Conservation (phyloP, 208 protist genomes). For the Trypanosoma platydactyli region DNA sequence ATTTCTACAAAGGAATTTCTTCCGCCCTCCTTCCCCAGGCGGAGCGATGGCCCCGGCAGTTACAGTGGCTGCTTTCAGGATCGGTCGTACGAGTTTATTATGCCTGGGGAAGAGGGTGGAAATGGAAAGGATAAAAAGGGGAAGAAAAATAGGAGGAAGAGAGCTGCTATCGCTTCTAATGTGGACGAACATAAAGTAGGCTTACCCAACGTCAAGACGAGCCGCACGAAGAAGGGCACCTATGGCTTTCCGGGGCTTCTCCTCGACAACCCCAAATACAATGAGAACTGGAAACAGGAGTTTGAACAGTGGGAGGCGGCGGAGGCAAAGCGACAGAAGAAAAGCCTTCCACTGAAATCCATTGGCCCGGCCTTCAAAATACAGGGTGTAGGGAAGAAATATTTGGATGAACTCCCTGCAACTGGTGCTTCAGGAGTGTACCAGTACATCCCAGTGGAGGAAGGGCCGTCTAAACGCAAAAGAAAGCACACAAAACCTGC, state of each 20-base stretch:
- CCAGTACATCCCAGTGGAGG: constrained; percentile 40
- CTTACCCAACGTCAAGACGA: constrained; percentile 85
- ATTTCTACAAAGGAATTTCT: constrained; percentile 70
- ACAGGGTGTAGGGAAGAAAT: constrained; percentile 52
- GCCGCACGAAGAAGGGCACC: constrained; percentile 77
- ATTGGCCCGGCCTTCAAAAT: constrained; percentile 51
- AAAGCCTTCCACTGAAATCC: constrained; percentile 14
- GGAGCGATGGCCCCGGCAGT: constrained; percentile 80
- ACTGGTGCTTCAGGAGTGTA: constrained; percentile 82
- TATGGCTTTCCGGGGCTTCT: constrained; percentile 74
- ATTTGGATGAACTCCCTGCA: constrained; percentile 69
- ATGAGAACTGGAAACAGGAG: constrained; percentile 57
- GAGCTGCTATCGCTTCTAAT: neutral
- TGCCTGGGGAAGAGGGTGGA: constrained; percentile 53
- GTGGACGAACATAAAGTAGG: constrained; percentile 26
- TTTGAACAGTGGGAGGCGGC: constrained; percentile 25
- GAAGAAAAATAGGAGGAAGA: constrained; percentile 23
- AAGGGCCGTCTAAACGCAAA: constrained; percentile 30
- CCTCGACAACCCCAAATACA: constrained; percentile 60
- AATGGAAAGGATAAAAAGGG: constrained; percentile 30
- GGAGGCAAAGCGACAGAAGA: constrained; percentile 25
- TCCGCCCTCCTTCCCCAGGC: constrained; percentile 65
- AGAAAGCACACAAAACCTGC: constrained; percentile 31
- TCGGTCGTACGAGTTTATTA: constrained; percentile 73
- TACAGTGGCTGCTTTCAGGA: constrained; percentile 86